phyloP scores from a whole-genome alignment of 73 alveolate species.

The Paramecium octaurelia region DNA sequence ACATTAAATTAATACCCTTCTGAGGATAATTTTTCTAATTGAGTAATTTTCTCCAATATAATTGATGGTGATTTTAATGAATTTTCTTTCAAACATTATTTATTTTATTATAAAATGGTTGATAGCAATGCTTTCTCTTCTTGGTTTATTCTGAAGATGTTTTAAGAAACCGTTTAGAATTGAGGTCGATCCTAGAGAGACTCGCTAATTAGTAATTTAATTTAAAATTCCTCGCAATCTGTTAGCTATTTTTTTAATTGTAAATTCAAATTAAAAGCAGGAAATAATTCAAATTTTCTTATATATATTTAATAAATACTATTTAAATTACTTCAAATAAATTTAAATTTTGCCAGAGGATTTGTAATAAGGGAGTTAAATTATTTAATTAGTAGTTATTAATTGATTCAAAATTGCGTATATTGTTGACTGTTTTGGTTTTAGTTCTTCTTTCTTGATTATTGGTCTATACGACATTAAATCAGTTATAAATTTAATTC shows the following conservation, averaged over 20 bases:
- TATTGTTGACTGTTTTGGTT: background rate
- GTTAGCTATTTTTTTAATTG: no score
- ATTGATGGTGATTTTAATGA: background rate
- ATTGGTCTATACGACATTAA: background rate
- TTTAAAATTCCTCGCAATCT: background rate
- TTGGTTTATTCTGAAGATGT: no score
- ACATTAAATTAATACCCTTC: background rate
- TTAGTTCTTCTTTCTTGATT: background rate
- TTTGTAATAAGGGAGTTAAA: background rate
- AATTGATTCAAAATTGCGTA: background rate
- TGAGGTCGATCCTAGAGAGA: no score
- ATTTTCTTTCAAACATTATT: background rate
- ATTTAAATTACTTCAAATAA: no score
- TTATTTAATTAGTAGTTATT: background rate
- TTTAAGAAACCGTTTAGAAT: no score
- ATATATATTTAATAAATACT: background rate
- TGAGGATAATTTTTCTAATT: background rate
- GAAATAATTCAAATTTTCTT: background rate
- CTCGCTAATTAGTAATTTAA: no score
- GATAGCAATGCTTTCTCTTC: no score
- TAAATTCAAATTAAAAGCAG: background rate
- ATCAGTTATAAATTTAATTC: background rate
- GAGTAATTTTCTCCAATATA: background rate
- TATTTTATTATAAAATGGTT: no score
- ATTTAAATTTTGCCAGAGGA: background rate